Evolutionary conservation across 2,329 filamentous ascomycete genomes (phyloP).

Genomic region (Pseudopithomyces chartarum): DNA sequence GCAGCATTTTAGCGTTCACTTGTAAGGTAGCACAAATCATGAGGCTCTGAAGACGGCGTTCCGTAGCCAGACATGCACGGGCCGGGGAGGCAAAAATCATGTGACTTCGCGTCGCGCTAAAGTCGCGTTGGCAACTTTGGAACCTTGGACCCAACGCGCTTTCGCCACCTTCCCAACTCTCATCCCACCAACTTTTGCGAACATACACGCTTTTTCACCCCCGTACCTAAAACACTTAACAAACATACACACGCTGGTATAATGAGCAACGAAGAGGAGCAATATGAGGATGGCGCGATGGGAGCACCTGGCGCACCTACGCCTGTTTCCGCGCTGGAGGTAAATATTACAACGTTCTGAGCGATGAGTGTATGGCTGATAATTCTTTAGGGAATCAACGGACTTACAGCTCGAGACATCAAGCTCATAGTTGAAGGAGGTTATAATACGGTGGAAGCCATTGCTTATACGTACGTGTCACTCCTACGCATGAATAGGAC

Average conservation of each 20-base stretch:
- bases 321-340: slow-evolving; percentile 83
- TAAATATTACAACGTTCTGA: slow-evolving; percentile 49
- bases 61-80: too few relatives aligned
- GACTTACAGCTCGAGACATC: slow-evolving; percentile 92
- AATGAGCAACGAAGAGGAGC: slow-evolving; percentile 60
- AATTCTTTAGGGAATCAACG: slow-evolving; percentile 75
- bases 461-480: slow-evolving; percentile 80
- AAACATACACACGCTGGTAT: slow-evolving; percentile 6
- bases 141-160: slow-evolving; percentile 3
- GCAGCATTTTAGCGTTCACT: too few relatives aligned
- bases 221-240: too few relatives aligned
- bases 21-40: too few relatives aligned
- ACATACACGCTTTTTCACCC: too few relatives aligned
- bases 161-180: slow-evolving; percentile 16
- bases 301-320: slow-evolving; percentile 92
- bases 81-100: too few relatives aligned
- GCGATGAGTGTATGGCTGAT: slow-evolving; percentile 10
- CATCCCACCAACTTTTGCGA: background rate
- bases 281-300: slow-evolving; percentile 75
- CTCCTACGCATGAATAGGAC: background rate
- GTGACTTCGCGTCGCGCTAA: slow-evolving; percentile 34
- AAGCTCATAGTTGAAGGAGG: slow-evolving; percentile 90
- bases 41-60: too few relatives aligned
- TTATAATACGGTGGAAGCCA: slow-evolving; percentile 92
- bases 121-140: background rate